Conservation (phyloP, 768 basidiomycete species). For the Gelatoporia subvermispora region DNA sequence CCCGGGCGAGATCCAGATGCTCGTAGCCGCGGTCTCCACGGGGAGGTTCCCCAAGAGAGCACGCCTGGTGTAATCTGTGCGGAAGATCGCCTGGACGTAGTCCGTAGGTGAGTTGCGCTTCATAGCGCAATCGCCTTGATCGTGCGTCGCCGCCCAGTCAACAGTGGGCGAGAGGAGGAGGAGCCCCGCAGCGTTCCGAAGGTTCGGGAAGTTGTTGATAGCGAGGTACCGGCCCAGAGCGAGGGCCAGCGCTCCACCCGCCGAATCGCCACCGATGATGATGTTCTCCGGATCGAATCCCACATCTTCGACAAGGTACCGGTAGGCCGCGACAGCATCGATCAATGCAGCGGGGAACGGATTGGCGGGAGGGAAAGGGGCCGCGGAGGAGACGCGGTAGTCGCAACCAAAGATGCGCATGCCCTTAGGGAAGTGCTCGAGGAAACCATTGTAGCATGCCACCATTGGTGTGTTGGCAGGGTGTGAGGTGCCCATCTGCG, state of each 20-base stretch:
- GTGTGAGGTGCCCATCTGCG: too few relatives aligned
- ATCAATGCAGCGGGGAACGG: constrained; percentile 44
- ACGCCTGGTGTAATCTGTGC: constrained; percentile 27
- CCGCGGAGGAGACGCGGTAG: constrained; percentile 36
- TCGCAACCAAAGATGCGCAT: constrained; percentile 37
- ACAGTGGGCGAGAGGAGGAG: constrained; percentile 51
- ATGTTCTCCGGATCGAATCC: constrained; percentile 40
- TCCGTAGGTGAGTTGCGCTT: constrained; percentile 22
- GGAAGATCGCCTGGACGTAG: constrained; percentile 8
- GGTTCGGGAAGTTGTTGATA: constrained; percentile 4
- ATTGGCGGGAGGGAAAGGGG: constrained; percentile 24
- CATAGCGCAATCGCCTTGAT: constrained; percentile 9
- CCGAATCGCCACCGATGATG: constrained; percentile 48
- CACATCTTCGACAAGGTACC: constrained; percentile 41
- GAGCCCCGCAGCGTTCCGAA: constrained; percentile 25
- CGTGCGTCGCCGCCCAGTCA: constrained; percentile 43
- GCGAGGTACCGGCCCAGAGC: constrained; percentile 34
- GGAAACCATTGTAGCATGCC: constrained; percentile 14
- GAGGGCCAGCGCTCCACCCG: constrained; percentile 47
- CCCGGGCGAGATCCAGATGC: constrained; percentile 57
- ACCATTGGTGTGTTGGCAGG: too few relatives aligned
- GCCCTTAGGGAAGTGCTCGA: constrained; percentile 13
- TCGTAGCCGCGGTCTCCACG: constrained; percentile 37
- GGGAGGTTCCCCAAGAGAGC: constrained; percentile 48
- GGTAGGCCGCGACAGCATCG: constrained; percentile 31